Evolutionary conservation across 2,329 filamentous ascomycete genomes (phyloP), one percentile per base, ranked within the genome.

Genomic region (Dactylellina drechsleri): DNA sequence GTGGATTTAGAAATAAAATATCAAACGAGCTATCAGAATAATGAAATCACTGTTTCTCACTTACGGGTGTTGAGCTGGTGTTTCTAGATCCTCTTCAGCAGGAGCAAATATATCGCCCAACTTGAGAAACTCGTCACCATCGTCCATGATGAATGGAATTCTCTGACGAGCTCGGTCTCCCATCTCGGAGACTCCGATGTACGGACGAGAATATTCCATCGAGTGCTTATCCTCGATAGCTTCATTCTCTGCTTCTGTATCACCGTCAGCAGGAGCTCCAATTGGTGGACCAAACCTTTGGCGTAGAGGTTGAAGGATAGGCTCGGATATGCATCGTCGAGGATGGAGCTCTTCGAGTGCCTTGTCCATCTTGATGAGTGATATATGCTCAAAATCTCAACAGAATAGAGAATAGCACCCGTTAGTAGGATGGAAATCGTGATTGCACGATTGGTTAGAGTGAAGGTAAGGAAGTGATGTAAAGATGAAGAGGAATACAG

Each of bases 111-210:
- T 28, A 4, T 20, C 16, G 10, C 68, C 68, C 2, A 73, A 31
- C 36, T 66, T 13, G 16, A 73, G 68, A 31, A 60, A 66, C 20
- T 66, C n/a, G 6, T 66, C 60, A 18, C 49, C 49, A 49, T 73
- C 45, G 23, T 73, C 53, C 54, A 66, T 73, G 3, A 73, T 26
- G 18, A 47, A 66, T 18, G 68, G 68, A 4, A 66, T 66, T 7
- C 28, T 2, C 12, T 66, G 53, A 54, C 59, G 66, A 3, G 26
- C 61, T 7, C 68, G 60, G 15, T 60, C 60, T n/a, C 60, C 60
- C 15, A 73, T 73, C 16, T 73, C 54, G 20, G 68, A 53, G 4
- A 73, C 68, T n/a, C 68, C 68, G 49, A 73, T 54, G 36, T 49
- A 57, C 16, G 68, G 68, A 54, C 61, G 60, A 15, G 66, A 59